Base-by-base conservation (phyloP, 2,329 filamentous ascomycete species). In the Mycogone perniciosa region DNA sequence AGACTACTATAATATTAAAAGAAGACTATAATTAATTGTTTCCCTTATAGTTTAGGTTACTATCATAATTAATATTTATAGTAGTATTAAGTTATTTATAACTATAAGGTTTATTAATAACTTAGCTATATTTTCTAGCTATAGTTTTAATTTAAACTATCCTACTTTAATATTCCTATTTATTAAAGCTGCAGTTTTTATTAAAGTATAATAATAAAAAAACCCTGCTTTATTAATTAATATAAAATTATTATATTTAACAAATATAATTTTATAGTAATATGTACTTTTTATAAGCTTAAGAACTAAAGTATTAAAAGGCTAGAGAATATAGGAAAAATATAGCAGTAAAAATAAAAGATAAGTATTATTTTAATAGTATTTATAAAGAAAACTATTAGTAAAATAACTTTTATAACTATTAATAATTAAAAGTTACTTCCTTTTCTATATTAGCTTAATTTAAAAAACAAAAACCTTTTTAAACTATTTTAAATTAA, bases 321-420 rank as follows among this genome's bases (percentile, higher is more conserved):
- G 37, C 13, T 48, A n/a, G 41, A 48, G 45, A 30, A 41, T 30
- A 11, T 48, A 13, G 4, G 30, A 48, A 6, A 35, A 30, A 41
- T 48, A 30, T 26, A 30, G 30, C 7, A 27, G 45, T 6, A 48
- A 35, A 27, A 48, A 40, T 41, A 48, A 30, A 11, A 48, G 33
- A 48, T 48, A 41, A 5, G 43, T 49, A 35, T 44, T 13, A 37
- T 49, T 49, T 27, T 27, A 13, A 43, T 37, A 54, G 26, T 31
- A 56, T 43, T 52, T n/a, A 1, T 47, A 54, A 9, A 54, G 4
- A 26, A 56, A 54, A 41, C 54, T 13, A n/a, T 46, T 33, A 7
- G n/a, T 54, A 27, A 7, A 39, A 31, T 56, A 37, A 34, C 49
- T 54, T 33, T 34, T 26, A 11, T 56, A 45, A 31, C 31, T 20